phyloP scores from a whole-genome alignment of 768 basidiomycete genomes.

The Sporobolomyces pararoseus region DNA sequence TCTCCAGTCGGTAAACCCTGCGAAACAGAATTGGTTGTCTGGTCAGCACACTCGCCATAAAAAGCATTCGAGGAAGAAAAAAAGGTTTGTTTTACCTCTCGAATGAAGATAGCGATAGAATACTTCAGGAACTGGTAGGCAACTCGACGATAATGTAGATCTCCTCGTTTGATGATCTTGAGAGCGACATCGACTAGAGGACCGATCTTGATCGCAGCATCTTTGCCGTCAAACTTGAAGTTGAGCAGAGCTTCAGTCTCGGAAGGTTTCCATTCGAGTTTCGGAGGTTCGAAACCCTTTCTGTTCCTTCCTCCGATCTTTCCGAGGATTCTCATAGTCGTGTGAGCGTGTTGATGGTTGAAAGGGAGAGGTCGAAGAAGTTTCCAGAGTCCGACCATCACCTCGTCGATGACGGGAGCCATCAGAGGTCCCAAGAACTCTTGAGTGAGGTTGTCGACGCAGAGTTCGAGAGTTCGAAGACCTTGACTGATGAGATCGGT shows the following conservation, averaged over 20 bases:
- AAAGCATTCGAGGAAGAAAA: too few species aligned
- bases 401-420: constrained; percentile 80
- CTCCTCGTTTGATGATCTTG: constrained; percentile 58
- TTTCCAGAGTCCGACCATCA: constrained; percentile 90
- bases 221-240: constrained; percentile 67
- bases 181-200: constrained; percentile 65
- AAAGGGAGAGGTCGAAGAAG: constrained; percentile 81
- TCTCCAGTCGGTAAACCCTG: constrained; percentile 72
- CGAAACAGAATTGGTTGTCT: background rate
- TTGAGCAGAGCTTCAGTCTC: constrained; percentile 67
- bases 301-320: constrained; percentile 94
- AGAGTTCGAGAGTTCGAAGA: constrained; percentile 91
- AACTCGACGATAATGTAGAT: constrained; percentile 51
- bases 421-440: constrained; percentile 97
- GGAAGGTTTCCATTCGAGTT: constrained; percentile 66
- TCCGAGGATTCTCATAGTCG: constrained; percentile 90
- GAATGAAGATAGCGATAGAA: constrained; percentile 65
- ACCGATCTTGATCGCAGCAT: constrained; percentile 62
- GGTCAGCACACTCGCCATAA: too few species aligned
- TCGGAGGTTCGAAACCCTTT: constrained; percentile 71
- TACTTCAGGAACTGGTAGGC: constrained; percentile 59
- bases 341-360: constrained; percentile 84
- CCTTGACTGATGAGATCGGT: constrained; percentile 92
- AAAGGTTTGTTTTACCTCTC: constrained; percentile 76
- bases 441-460: constrained; percentile 95